Base-by-base conservation (phyloP, 2,329 filamentous ascomycete species). In the Cladosporium sp. region DNA sequence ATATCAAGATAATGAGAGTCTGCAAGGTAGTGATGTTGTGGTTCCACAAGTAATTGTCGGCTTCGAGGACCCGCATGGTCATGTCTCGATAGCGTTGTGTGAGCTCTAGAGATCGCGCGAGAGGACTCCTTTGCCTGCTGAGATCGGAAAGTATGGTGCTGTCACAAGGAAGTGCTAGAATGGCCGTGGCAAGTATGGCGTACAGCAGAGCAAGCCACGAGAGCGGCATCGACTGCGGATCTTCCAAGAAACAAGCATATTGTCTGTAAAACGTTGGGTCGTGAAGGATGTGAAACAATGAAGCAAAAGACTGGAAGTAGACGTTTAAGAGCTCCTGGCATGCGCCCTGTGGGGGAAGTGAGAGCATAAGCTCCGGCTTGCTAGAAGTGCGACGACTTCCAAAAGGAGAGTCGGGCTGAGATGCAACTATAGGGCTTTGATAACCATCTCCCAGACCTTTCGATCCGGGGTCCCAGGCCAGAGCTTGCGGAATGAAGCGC, bases 1-100 rank as follows among this genome's bases (percentile, higher is more conserved):
- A 75, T 34, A 68, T 71, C n/a, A 75, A 62, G 15, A 76, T 65
- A 0, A 76, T 66, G 13, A 76, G 62, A 1, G 71, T 68, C 60
- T 76, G 73, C 0, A 76, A 63, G 19, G 73, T 73, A 56, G 72
- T 69, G 37, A 76, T 69, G 15, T 71, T 74, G 52, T 76, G 72
- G 7, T 70, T 69, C 48, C 68, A 71, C 52, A 75, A 62, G 24
- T 74, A 70, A 3, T 69, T 65, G 61, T 76, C 73, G 10, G 73
- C 72, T 15, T 73, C 70, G 3, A 76, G 65, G 56, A 72, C 75
- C 50, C 66, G 65, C 61, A 76, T 66, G 3, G 73, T 68, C 13
- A 71, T 69, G 12, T 68, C 68, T 39, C 73, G 66, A 53, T 76
- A 76, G 9, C 70, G 68, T 42, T 68, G 66, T 9, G 73, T 71